Evolutionary conservation across 495 filamentous ascomycete species (phyloP).

Genomic region (Pyrenula aspistea): DNA sequence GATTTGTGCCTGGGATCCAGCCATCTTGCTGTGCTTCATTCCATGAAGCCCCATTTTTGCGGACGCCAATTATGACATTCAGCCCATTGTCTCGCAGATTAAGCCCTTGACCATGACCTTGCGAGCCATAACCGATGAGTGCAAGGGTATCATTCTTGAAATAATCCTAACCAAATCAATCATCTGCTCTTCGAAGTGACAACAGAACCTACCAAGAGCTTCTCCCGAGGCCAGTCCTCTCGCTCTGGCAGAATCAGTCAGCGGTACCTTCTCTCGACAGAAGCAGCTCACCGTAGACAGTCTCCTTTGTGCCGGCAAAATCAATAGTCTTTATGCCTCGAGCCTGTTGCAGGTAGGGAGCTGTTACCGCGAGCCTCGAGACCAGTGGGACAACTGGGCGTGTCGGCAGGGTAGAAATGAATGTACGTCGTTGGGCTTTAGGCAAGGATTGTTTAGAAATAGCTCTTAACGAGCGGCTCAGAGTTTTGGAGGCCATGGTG

Average conservation of each 20-base stretch:
- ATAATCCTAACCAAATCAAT: slow-evolving; percentile 52
- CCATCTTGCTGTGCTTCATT: slow-evolving; percentile 93
- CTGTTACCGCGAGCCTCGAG: not conserved
- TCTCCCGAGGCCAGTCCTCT: slow-evolving; percentile 94
- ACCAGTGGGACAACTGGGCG: not conserved
- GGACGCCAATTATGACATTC: slow-evolving; percentile 96
- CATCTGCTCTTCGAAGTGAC: slow-evolving; percentile 37
- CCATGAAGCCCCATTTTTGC: slow-evolving; percentile 97
- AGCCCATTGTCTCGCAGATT: slow-evolving; percentile 98
- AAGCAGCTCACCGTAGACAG: slow-evolving; percentile 63
- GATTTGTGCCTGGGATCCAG: slow-evolving; percentile 95
- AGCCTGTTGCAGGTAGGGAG: slow-evolving; percentile 4
- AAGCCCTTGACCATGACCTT: slow-evolving; percentile 96
- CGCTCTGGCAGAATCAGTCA: slow-evolving; percentile 51
- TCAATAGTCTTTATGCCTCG: slow-evolving; percentile 46
- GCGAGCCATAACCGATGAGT: slow-evolving; percentile 97
- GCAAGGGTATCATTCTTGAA: slow-evolving; percentile 99
- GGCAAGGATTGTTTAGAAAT: not conserved
- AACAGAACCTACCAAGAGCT: slow-evolving; percentile 44
- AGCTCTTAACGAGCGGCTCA: not conserved
- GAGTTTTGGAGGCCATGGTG: not conserved
- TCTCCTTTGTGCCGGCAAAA: slow-evolving; percentile 88
- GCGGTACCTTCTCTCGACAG: not conserved
- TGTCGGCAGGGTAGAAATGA: not conserved
- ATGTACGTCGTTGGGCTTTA: not conserved